Base-by-base conservation (phyloP, 106 monocot genomes). In the Platanthera guangdongensis region DNA sequence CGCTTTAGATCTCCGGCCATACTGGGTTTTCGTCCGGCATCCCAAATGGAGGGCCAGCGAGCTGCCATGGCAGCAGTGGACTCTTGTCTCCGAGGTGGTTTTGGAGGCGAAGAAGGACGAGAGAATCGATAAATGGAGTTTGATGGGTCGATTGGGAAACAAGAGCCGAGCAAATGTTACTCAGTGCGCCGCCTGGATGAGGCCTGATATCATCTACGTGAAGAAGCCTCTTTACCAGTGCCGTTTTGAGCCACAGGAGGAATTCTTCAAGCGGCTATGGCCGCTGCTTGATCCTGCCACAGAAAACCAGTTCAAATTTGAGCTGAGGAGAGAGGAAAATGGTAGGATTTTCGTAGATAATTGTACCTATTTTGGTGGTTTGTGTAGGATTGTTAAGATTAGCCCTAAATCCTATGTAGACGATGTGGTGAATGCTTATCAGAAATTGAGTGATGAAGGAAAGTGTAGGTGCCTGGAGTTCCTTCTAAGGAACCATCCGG, bases 151-250 rank as follows among this genome's bases (percentile, higher is more conserved):
- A 78, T 77, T 99, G 10, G 97, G 94, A 52, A 94, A 94, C 82
- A 82, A 72, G 30, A 71, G 83, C 18, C n/a, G 97, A 39, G 77
- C 86, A 14, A 47, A 85, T 72, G 79, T 99, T 71, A 94, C 91
- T 0, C 89, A 94, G 72, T 99, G 97, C 71, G 97, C 97, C 0
- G 97, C 97, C 0, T 99, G 97, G 97, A 64, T 81, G 76, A 81
- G 97, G 5, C 97, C 97, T 1, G 91, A 99, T 65, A 87, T 99
- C 64, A 90, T 99, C 28, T 99, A 99, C 52, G 97, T 99, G 9
- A 86, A 86, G 78, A 79, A 84, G 28, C 94, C 97, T 0, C 79
- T 99, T 5, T 99, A 99, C 79, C 97, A 99, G 81, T 86, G 91
- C 79, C 72, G 97, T 60, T 99, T 99, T 21, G 97, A 99, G 86